These are phyloP conservation scores for Adansonia grandidieri DNA, from an alignment of 441 rosid genomes.

Conservation along the genomic window DNA sequence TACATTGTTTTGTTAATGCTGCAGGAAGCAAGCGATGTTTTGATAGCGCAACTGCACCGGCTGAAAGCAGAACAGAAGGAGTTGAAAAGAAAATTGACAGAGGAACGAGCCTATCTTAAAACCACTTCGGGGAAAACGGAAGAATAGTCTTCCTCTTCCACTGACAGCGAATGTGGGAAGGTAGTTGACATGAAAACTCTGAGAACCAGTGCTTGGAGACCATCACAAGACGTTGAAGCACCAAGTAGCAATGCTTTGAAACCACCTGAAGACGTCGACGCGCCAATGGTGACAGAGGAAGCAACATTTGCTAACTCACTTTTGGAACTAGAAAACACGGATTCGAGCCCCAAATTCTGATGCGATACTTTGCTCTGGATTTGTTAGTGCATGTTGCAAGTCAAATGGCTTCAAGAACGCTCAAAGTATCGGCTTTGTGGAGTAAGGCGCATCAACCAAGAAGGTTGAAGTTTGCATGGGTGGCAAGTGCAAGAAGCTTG, in stretches of 20 bases:
- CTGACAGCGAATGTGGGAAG: slow-evolving; percentile 54
- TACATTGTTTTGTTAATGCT: not conserved
- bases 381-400: not conserved
- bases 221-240: slow-evolving; percentile 4
- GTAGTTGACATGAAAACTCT: slow-evolving; percentile 46
- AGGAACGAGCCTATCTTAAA: slow-evolving; percentile 49
- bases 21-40: slow-evolving; percentile 63
- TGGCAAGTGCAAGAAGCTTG: slow-evolving; percentile 68
- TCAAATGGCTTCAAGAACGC: not conserved
- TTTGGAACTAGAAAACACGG: not conserved
- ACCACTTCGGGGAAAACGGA: slow-evolving; percentile 34
- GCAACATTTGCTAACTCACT: not conserved
- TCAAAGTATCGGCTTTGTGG: not conserved
- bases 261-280: not conserved
- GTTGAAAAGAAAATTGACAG: slow-evolving; percentile 54
- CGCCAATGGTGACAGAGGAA: not conserved
- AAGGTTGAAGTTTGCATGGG: slow-evolving; percentile 81
- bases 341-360: not conserved
- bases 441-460: slow-evolving; percentile 13
- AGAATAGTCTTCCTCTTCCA: slow-evolving; percentile 34
- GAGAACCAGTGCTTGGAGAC: slow-evolving; percentile 23
- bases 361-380: slow-evolving; percentile 5
- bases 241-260: not conserved
- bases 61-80: slow-evolving; percentile 59
- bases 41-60: slow-evolving; percentile 50